Base-by-base conservation (phyloP, 495 filamentous ascomycete species). In the Neurospora sp. region DNA sequence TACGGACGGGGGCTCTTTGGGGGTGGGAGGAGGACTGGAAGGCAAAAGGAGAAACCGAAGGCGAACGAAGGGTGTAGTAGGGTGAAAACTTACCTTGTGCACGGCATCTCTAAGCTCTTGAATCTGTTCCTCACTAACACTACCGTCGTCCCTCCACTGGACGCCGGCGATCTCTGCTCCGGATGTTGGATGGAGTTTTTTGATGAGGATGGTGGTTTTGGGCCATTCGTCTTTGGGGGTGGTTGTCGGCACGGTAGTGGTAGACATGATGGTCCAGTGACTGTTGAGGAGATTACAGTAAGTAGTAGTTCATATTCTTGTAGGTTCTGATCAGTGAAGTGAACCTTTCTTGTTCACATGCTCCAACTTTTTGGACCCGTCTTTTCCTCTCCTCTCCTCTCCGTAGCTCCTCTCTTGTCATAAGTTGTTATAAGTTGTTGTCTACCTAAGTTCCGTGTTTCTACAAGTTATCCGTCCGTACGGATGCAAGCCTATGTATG, bases 151-250 rank as follows among this genome's bases (percentile, higher is more conserved):
- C 1, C 12, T 0, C 48, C 48, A 59, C 23, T 59, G 80, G n/a
- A 89, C 82, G 5, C 86, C 87, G 20, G 77, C 76, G 70, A 89
- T 76, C 76, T 89, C 86, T 3, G 88, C 88, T 9, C 81, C 87
- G 75, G 88, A 89, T 16, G 84, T 89, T 6, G 85, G 85, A 75
- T 88, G 86, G 2, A 89, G 76, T 71, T 84, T 78, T 46, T 81
- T 81, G 79, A 87, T 74, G 72, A 73, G 54, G 69, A 85, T 80
- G 69, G 81, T 84, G 75, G 81, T 84, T 75, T 82, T 76, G 73
- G 80, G 82, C 3, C 74, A 59, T 62, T 77, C 76, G 39, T 78
- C 62, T 20, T 35, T 35, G 35, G 79, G 77, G 40, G 76, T 74
- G 69, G 23, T 39, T 8, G 37, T 8, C 37, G 37, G 54, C 20